These are phyloP conservation scores for Marasmius tenuissimus DNA, from an alignment of 1,284 basidiomycete species.

Conservation along the genomic window DNA sequence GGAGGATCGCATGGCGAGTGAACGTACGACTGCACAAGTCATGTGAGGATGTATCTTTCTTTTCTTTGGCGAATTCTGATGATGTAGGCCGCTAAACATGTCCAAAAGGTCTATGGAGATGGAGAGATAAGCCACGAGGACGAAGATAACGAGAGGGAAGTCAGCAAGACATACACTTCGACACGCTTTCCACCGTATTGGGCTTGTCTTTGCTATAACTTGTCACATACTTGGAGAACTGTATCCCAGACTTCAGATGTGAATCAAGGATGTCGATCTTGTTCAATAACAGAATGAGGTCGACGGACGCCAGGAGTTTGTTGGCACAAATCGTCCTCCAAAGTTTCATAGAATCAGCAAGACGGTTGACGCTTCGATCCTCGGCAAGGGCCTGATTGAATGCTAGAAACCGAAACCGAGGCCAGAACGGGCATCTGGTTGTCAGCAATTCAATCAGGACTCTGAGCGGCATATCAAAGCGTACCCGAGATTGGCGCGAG, in stretches of 20 bases:
- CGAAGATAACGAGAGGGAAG: not conserved
- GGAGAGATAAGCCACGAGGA: not conserved
- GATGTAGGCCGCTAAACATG: conserved; percentile 50
- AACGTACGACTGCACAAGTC: conserved; percentile 58
- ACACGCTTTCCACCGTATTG: conserved; percentile 52
- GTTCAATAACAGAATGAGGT: conserved; percentile 63
- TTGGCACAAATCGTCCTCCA: conserved; percentile 64
- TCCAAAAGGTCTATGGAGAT: conserved; percentile 46
- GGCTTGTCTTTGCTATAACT: conserved; percentile 44
- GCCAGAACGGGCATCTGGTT: no score
- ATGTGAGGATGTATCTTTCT: conserved; percentile 50
- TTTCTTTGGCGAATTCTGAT: conserved; percentile 43
- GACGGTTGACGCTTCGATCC: conserved; percentile 55
- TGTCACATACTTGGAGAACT: conserved; percentile 54
- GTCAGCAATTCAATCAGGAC: no score
- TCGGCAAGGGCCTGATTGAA: conserved; percentile 66
- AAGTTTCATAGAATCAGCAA: conserved; percentile 59
- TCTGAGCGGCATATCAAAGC: no score
- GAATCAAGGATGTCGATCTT: conserved; percentile 59
- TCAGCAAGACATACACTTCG: conserved; percentile 44
- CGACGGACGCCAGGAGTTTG: conserved; percentile 49
- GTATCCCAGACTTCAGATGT: conserved; percentile 51
- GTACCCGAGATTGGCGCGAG: conserved; percentile 55
- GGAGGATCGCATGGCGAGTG: no score
- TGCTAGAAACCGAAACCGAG: conserved; percentile 22